Base-by-base conservation (phyloP, 2,329 filamentous ascomycete species). In the Stachybotrys echinatus region DNA sequence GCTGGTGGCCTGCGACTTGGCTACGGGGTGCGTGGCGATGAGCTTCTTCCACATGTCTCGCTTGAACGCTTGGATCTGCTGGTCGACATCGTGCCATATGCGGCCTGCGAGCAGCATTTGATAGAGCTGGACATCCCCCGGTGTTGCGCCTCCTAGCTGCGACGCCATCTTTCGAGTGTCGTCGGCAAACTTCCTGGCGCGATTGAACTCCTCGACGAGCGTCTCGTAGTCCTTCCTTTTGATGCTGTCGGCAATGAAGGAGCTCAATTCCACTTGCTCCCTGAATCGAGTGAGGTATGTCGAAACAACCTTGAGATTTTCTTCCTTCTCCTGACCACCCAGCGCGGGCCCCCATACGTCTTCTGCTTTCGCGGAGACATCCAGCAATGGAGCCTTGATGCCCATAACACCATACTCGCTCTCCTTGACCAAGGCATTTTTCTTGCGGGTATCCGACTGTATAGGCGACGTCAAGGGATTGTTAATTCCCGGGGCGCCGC, bases 341-440 rank as follows among this genome's bases (percentile, higher is more conserved):
- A 99, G 70, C 1, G 94, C 92, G 2, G 94, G 94, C 0, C 94
- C 94, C 92, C 95, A 99, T 8, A 99, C 88, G 61, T 99, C 94
- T 67, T 97, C 91, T 0, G 92, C 94, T 68, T 96, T 96, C 53
- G 91, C 88, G 1, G 89, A 90, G 12, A 95, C 89, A 60, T 97
- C 94, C 10, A 94, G 77, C 49, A 99, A 74, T 18, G 94, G 92
- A 1, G 78, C 81, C 64, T 95, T 95, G 68, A 99, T 96, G 12
- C 90, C 91, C 62, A 87, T 75, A 7, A 95, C 85, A 47, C 91
- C 91, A 62, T 92, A 95, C 61, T 95, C 91, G 59, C 89, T 95
- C 70, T 96, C 92, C 67, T 96, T 96, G 38, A 87, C 80, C 44
- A 97, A 75, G 0, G 94, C 91, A 65, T 95, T 96, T 75, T 96